Conservation (phyloP, 1,139 yeast genomes). For the Yamadazyma conglobata region DNA sequence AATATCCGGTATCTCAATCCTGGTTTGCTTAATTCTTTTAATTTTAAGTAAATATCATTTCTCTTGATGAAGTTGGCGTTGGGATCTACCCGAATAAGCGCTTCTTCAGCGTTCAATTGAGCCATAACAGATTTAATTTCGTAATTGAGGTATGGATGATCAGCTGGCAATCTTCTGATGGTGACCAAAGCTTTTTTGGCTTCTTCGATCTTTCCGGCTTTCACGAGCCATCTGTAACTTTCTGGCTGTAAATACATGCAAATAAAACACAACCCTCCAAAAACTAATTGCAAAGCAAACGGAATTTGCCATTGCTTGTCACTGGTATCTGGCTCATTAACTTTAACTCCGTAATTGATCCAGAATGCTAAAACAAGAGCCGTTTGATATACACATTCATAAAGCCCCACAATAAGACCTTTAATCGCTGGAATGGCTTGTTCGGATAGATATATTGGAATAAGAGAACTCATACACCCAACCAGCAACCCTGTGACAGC, state of each 20-base stretch:
- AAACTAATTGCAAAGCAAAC: slow-evolving; percentile 41
- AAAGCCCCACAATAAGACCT: slow-evolving; percentile 36
- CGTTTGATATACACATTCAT: slow-evolving; percentile 43
- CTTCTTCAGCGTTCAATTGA: slow-evolving; percentile 20
- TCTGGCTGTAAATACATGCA: slow-evolving; percentile 27
- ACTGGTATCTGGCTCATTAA: slow-evolving; percentile 23
- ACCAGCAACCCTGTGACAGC: slow-evolving; percentile 40
- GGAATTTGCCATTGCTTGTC: slow-evolving; percentile 42
- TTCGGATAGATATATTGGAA: slow-evolving; percentile 41
- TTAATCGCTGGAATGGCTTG: slow-evolving; percentile 40
- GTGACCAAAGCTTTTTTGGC: slow-evolving; percentile 25
- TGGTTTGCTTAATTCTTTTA: slow-evolving; percentile 13
- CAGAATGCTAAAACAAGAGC: slow-evolving; percentile 45
- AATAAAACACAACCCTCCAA: slow-evolving; percentile 36
- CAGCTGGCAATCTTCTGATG: slow-evolving; percentile 23
- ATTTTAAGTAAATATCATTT: slow-evolving; percentile 7
- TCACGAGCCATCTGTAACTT: slow-evolving; percentile 16
- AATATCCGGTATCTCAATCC: slow-evolving; percentile 30
- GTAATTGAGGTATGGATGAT: slow-evolving; percentile 26
- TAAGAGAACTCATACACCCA: slow-evolving; percentile 39
- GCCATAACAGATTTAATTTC: slow-evolving; percentile 27
- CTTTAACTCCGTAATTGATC: slow-evolving; percentile 39
- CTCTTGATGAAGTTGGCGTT: slow-evolving; percentile 22
- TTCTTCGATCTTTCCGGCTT: slow-evolving; percentile 9
- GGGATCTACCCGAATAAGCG: slow-evolving; percentile 17